Evolutionary conservation across 2,329 filamentous ascomycete species (phyloP), one percentile per base, ranked within the genome.

Genomic region (Scortechinia acanthostroma): DNA sequence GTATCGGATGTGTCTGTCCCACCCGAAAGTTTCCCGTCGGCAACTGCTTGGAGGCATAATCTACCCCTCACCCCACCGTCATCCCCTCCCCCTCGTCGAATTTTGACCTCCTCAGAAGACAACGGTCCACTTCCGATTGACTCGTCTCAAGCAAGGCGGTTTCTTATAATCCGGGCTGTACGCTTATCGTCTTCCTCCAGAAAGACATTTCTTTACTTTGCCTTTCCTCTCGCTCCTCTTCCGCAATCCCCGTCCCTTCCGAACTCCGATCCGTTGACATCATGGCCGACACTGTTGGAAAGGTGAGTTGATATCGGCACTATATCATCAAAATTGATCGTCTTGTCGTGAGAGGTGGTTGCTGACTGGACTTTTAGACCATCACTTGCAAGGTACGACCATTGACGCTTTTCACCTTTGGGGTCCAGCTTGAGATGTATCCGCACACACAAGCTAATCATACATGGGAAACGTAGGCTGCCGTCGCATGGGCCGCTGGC

Each of bases 401-500:
- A n/a, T n/a, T n/a, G n/a, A n/a, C n/a, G n/a, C n/a, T n/a, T n/a
- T n/a, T n/a, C n/a, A n/a, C n/a, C n/a, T n/a, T n/a, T n/a, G n/a
- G n/a, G n/a, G n/a, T n/a, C n/a, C 25, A 30, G 10, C 10, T 10
- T 30, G 25, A 30, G 10, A 30, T 30, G n/a, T 30, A 10, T 40
- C 6, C 20, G 10, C 14, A 19, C 14, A 19, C 17, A 40, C 10
- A 10, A 10, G 20, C 35, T 40, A 10, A 40, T 6, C 17, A 40
- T 19, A 30, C n/a, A n/a, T n/a, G n/a, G n/a, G n/a, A n/a, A 30
- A 19, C 20, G 20, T 19, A 81, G 77, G 84, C 84, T 49, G 84
- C 84, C 49, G 77, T 88, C 48, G 84, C 84, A 50, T 88, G 84
- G 83, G 83, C 81, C 59, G 82, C 83, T 43, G 83, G 77, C 54